Evolutionary conservation across 2,329 filamentous ascomycete species (phyloP), one percentile per base, ranked within the genome.

Genomic region (Sporothrix pseudoabietina): DNA sequence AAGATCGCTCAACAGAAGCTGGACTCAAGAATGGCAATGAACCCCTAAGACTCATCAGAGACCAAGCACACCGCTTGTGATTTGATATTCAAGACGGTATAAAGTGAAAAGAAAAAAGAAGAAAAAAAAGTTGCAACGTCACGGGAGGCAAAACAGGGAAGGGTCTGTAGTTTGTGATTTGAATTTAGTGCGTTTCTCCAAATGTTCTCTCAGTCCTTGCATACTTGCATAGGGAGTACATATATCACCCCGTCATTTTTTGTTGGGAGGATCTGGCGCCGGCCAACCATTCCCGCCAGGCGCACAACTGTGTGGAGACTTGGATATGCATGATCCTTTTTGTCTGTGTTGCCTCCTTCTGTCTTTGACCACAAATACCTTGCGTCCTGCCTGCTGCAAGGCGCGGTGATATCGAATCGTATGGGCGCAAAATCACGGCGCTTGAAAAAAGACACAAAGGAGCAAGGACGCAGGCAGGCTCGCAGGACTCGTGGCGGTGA

Each of bases 251-350:
- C 49, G 49, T 54, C 49, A 54, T 54, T 54, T 2, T 52, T 54
- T 54, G 3, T 52, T 22, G 55, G 35, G 14, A 49, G 55, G 55
- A 59, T 59, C 39, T 47, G 61, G 30, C 35, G 61, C 57, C 57
- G 39, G 39, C 39, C 61, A 66, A 30, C 61, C 61, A 47, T 65
- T 41, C 22, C 61, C 61, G 39, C 22, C 61, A 66, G 61, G 39
- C 61, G 61, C 61, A 66, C 39, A 66, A 47, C 61, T 47, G 22
- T 66, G 61, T 66, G 61, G 61, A 8, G 22, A 66, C 44, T 1
- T 14, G 41, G 1, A 12, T 4, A 47, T 66, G 61, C 61, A 30
- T 39, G 57, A 16, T 66, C 61, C 55, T 59, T 19, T 59, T 16
- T 26, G 16, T 55, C 30, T 35, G 30, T 19, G 35, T 12, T 30